Evolutionary conservation across 495 filamentous ascomycete species (phyloP).

Genomic region (Rhypophila decipiens): DNA sequence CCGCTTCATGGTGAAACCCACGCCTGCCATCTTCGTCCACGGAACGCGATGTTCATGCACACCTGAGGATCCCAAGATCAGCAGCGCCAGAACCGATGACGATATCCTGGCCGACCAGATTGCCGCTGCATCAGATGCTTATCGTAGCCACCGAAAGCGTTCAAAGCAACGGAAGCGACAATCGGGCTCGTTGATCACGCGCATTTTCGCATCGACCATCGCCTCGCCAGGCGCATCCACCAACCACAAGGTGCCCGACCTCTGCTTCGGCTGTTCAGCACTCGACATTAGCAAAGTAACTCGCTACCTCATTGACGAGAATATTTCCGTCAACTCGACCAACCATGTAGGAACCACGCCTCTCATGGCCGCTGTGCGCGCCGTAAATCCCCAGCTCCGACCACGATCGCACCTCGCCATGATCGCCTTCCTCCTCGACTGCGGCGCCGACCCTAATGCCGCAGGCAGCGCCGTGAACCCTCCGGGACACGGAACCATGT

Average conservation of each 20-base stretch:
- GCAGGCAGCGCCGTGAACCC: neutral
- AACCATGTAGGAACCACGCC: slow-evolving; percentile 13
- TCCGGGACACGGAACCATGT: neutral
- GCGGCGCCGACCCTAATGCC: slow-evolving; percentile 16
- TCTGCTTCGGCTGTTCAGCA: slow-evolving; percentile 13
- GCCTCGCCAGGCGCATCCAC: neutral
- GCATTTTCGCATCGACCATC: neutral
- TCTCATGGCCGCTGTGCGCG: slow-evolving; percentile 8
- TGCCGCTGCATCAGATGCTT: slow-evolving; percentile 1
- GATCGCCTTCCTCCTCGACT: slow-evolving; percentile 15
- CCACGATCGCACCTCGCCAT: slow-evolving; percentile 13
- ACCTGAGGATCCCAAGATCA: too few relatives aligned
- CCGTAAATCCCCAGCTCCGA: neutral
- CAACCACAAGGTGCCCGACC: slow-evolving; percentile 8
- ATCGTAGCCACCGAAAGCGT: neutral
- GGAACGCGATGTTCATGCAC: slow-evolving; percentile 8
- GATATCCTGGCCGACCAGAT: slow-evolving; percentile 9
- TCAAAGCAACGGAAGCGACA: neutral
- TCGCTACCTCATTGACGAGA: slow-evolving; percentile 6
- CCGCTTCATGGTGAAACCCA: slow-evolving; percentile 1
- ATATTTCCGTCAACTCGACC: slow-evolving; percentile 6
- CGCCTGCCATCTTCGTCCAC: slow-evolving; percentile 8
- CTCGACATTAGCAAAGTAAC: slow-evolving; percentile 15
- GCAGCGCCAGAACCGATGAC: neutral
- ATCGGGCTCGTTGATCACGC: neutral